Evolutionary conservation across 1,284 basidiomycete species (phyloP), one percentile per base, ranked within the genome.

Genomic region (Malassezia brasiliensis): DNA sequence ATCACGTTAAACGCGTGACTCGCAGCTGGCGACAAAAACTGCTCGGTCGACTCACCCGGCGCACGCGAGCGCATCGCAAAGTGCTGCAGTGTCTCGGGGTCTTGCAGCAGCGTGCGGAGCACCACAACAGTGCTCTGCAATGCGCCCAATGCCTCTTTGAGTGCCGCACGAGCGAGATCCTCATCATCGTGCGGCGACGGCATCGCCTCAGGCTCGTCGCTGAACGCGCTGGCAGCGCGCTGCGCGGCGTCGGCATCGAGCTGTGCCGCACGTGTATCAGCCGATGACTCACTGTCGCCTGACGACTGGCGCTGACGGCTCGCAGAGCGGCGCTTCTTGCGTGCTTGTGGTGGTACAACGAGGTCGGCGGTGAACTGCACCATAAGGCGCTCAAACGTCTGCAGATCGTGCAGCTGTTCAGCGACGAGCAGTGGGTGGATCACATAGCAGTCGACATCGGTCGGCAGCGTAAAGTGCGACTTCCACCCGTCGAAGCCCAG

Each of bases 111-210:
- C 17, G 64, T 58, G 32, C 68, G 64, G 2, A 69, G 55, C 40
- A 69, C 68, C 17, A 64, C 59, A 47, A 65, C 58, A 37, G 66
- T 69, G 56, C 62, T 63, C 37, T 61, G 64, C 31, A 72, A 52
- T 6, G 69, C 71, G n/a, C 65, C 62, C 47, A 72, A 59, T 4
- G 70, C 71, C 52, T 74, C 71, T 20, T 59, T 63, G 5, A 74
- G 61, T 17, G 71, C 71, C 8, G 66, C 68, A 19, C 61, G 61
- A 0, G 71, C 71, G 10, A 74, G 61, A 52, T 74, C 71, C 48
- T 72, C 71, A 31, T 68, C 68, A 7, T 42, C 40, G 40, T 22
- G 17, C 19, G 40, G 20, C 12, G 40, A 42, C n/a, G 42, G 64
- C 62, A 35, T 19, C 12, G 20, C 22, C 39, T 20, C 20, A 5